Percentiles rank a stretch among this genome's conserved stretches.
Conservation (phyloP, 768 basidiomycete genomes). For the Dioszegia hungarica region DNA sequence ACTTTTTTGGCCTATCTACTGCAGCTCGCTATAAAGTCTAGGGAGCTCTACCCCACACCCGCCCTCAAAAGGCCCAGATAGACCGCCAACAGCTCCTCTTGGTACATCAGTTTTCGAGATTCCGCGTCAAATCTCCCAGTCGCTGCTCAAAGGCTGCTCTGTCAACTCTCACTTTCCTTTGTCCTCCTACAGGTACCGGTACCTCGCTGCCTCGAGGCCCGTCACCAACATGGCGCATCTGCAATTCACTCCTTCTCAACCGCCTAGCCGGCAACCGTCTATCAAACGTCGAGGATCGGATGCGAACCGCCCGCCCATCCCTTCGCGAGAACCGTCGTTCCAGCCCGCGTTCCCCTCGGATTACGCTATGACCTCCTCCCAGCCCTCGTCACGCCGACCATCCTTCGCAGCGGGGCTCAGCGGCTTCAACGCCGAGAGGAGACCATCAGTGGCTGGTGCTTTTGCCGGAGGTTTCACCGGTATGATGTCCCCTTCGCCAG, state of each 20-base stretch:
- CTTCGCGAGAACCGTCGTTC: background rate
- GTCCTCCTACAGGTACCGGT: background rate
- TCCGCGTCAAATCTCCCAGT: background rate
- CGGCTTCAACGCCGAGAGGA: background rate
- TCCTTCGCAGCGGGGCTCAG: conserved; percentile 8
- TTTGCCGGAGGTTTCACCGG: conserved; percentile 1
- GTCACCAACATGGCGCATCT: conserved; percentile 5
- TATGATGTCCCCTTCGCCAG: background rate
- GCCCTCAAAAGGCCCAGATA: background rate
- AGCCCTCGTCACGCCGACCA: conserved; percentile 21
- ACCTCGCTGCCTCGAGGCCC: background rate
- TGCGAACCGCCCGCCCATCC: conserved; percentile 5
- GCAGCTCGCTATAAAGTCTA: background rate
- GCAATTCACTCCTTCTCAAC: conserved; percentile 3
- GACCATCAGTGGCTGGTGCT: background rate
- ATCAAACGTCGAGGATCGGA: too few relatives aligned
- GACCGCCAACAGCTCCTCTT: background rate
- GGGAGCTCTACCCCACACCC: background rate
- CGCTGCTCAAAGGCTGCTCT: background rate
- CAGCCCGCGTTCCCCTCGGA: conserved; percentile 21
- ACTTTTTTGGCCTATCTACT: background rate
- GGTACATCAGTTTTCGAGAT: background rate
- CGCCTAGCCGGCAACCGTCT: background rate
- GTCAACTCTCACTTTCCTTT: background rate
- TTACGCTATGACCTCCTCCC: conserved; percentile 7